A percentile compares a stretch with the other conserved stretches of the same genome.
These are phyloP conservation scores for Rhizophora apiculata DNA, from an alignment of 345 rosid species.

Conservation along the genomic window DNA sequence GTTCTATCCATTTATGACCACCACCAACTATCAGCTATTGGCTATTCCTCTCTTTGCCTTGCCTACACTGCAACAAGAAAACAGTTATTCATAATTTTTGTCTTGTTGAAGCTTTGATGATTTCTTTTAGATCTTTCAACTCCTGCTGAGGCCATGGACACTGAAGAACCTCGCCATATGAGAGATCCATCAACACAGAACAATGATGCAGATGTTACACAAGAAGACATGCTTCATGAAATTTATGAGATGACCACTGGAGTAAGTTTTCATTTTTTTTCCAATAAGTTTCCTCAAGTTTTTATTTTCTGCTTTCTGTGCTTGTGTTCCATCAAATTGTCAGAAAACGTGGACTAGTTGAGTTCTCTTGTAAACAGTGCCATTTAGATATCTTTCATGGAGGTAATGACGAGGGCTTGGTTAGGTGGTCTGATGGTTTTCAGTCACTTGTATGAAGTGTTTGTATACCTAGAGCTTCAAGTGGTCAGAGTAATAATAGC, in stretches of 20 bases:
- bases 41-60: background rate
- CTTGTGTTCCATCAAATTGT: background rate
- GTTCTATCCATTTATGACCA: too few species aligned
- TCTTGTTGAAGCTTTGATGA: background rate
- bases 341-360: background rate
- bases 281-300: background rate
- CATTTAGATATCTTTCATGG: too few species aligned
- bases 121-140: conserved; percentile 19
- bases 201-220: conserved; percentile 28
- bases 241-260: conserved; percentile 44
- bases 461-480: too few species aligned
- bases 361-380: background rate
- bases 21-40: too few species aligned
- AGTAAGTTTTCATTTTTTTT: conserved; percentile 29
- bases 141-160: conserved; percentile 30
- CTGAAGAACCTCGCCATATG: conserved; percentile 32
- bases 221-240: conserved; percentile 57
- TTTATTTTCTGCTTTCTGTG: background rate
- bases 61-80: background rate
- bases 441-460: too few species aligned
- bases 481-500: too few species aligned
- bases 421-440: background rate
- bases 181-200: conserved; percentile 28
- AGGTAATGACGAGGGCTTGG: background rate
- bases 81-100: background rate